phyloP scores from a whole-genome alignment of 2,329 filamentous ascomycete genomes.

The Chaetomiaceae sp. region DNA sequence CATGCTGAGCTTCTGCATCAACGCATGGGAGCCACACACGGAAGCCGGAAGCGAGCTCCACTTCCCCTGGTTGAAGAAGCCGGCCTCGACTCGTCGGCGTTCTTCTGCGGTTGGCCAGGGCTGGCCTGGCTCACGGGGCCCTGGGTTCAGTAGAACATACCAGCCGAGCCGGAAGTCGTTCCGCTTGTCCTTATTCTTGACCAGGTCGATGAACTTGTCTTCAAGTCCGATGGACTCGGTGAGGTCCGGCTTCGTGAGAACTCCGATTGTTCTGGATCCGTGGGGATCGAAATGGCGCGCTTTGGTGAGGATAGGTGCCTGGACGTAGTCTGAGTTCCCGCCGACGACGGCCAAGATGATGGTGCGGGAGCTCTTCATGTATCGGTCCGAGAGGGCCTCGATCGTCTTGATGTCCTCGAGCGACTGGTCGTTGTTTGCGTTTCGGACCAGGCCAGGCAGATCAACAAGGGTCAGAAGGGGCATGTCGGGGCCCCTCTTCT shows the following conservation, averaged over 20 bases:
- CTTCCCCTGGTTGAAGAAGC: conserved; percentile 47
- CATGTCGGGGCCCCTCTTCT: conserved; percentile 54
- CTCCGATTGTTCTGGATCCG: conserved; percentile 46
- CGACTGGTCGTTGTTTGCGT: conserved; percentile 50
- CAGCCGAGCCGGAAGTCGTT: conserved; percentile 49
- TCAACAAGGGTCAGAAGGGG: conserved; percentile 58
- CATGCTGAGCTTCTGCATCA: conserved; percentile 45
- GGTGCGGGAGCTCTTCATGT: conserved; percentile 52
- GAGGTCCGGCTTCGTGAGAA: conserved; percentile 50
- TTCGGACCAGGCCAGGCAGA: conserved; percentile 53
- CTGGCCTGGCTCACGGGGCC: conserved; percentile 39
- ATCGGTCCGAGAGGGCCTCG: conserved; percentile 46
- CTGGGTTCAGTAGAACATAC: conserved; percentile 48
- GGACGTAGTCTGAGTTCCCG: conserved; percentile 51
- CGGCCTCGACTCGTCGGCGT: conserved; percentile 39
- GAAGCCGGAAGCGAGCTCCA: conserved; percentile 44
- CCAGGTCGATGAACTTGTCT: conserved; percentile 50
- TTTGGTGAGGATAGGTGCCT: conserved; percentile 48
- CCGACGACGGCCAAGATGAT: conserved; percentile 53
- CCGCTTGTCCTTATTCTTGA: conserved; percentile 45
- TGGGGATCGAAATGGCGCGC: conserved; percentile 46
- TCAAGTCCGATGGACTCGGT: conserved; percentile 49
- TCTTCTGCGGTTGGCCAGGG: conserved; percentile 40
- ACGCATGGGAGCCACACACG: conserved; percentile 43
- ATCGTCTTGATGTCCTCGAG: conserved; percentile 49